These are phyloP conservation scores for Rhinocladiella mackenziei DNA, from an alignment of 2,329 filamentous ascomycete genomes.

Conservation along the genomic window DNA sequence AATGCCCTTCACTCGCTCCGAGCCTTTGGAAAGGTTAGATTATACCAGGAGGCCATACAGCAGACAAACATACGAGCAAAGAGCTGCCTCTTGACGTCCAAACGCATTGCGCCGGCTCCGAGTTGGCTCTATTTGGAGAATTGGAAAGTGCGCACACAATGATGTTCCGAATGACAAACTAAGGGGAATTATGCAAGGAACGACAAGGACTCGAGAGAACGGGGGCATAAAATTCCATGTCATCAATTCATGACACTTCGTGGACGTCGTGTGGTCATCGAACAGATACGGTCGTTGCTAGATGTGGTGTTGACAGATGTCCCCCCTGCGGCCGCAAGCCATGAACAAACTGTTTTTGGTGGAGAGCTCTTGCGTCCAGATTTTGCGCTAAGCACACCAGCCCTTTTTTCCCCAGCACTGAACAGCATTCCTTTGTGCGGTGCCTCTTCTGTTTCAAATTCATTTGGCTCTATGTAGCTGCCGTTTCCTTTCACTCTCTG, in stretches of 20 bases:
- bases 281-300: not conserved
- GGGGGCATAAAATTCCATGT: conserved; percentile 16
- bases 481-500: too few species aligned
- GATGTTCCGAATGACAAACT: not conserved
- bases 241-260: conserved; percentile 17
- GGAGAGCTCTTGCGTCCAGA: too few species aligned
- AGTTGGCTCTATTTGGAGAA: conserved; percentile 2
- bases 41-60: too few species aligned
- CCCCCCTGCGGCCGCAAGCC: too few species aligned
- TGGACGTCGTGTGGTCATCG: conserved; percentile 3
- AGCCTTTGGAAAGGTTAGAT: conserved; percentile 78
- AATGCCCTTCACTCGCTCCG: conserved; percentile 93
- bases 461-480: too few species aligned
- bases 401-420: too few species aligned
- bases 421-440: too few species aligned
- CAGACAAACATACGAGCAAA: conserved; percentile 20
- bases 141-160: conserved; percentile 12
- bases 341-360: too few species aligned
- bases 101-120: conserved; percentile 22
- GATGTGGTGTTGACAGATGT: conserved; percentile 20
- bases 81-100: conserved; percentile 30
- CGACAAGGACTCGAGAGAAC: conserved; percentile 1
- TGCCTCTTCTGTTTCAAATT: too few species aligned
- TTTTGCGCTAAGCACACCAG: too few species aligned
- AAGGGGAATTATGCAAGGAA: conserved; percentile 3